These are phyloP conservation scores for Diplogelasinospora grovesii DNA, from an alignment of 495 filamentous ascomycete genomes.

Conservation along the genomic window DNA sequence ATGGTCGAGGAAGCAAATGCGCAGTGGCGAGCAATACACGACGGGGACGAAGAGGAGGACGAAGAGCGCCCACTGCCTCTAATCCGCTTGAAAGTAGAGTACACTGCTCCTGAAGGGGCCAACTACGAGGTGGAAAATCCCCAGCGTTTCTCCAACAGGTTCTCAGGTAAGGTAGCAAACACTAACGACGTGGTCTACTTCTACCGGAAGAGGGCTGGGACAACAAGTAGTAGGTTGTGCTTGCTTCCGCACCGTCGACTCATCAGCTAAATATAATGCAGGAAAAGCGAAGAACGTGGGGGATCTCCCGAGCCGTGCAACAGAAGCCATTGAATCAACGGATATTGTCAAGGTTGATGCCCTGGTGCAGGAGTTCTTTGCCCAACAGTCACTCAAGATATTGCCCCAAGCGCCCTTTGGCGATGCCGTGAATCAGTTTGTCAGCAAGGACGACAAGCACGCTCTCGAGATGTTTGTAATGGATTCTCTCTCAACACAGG, in stretches of 20 bases:
- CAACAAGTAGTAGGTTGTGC: conserved; percentile 28
- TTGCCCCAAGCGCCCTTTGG: conserved; percentile 86
- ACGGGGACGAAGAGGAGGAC: conserved; percentile 40
- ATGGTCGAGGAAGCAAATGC: conserved; percentile 79
- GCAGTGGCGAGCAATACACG: conserved; percentile 72
- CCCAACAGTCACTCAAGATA: conserved; percentile 79
- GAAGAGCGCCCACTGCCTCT: conserved; percentile 74
- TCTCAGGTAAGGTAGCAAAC: conserved; percentile 85
- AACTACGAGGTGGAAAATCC: conserved; percentile 91
- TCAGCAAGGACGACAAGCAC: conserved; percentile 91
- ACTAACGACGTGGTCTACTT: conserved; percentile 90
- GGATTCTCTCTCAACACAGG: conserved; percentile 67
- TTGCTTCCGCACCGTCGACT: neutral
- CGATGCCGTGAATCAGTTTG: conserved; percentile 88
- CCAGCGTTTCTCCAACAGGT: conserved; percentile 92
- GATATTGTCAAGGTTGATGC: conserved; percentile 83
- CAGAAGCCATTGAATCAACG: conserved; percentile 52
- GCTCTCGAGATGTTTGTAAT: conserved; percentile 86
- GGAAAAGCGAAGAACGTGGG: conserved; percentile 31
- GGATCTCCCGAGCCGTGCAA: conserved; percentile 50
- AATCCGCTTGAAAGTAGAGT: conserved; percentile 85
- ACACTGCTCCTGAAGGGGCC: conserved; percentile 77
- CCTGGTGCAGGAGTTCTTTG: conserved; percentile 78
- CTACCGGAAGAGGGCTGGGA: conserved; percentile 69
- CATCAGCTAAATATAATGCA: conserved; percentile 10